Evolutionary conservation across 2,329 filamentous ascomycete genomes (phyloP).

Genomic region (Sarocladium brachiariae): DNA sequence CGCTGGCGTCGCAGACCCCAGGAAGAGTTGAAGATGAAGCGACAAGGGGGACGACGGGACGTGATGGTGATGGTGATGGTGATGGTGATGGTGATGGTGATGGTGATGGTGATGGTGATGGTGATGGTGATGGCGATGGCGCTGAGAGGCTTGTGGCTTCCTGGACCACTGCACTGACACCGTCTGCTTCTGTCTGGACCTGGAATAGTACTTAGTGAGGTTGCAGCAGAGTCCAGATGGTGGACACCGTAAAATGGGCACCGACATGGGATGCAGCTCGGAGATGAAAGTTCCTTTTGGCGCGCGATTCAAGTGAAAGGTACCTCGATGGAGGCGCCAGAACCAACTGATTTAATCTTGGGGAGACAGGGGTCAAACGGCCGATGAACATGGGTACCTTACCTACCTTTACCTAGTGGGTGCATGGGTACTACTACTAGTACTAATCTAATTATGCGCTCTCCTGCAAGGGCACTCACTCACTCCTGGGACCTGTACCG

Average conservation of each 20-base stretch:
- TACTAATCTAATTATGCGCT: too few species aligned
- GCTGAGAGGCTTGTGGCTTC: not conserved
- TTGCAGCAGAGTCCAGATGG: conserved; percentile 5
- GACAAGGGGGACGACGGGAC: conserved; percentile 2
- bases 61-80: not conserved
- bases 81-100: too few species aligned
- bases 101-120: too few species aligned
- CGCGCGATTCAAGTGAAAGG: not conserved
- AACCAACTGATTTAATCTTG: conserved; percentile 4
- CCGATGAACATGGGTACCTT: conserved; percentile 8
- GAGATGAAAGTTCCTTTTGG: not conserved
- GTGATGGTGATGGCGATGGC: too few species aligned
- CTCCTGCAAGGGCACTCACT: conserved; percentile 5
- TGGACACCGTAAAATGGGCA: conserved; percentile 6
- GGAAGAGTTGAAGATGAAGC: conserved; percentile 1
- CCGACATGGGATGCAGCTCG: not conserved
- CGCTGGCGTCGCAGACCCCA: not conserved
- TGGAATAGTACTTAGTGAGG: too few species aligned
- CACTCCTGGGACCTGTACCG: too few species aligned
- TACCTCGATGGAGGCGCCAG: not conserved
- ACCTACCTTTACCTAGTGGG: too few species aligned
- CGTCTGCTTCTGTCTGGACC: too few species aligned
- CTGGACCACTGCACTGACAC: too few species aligned
- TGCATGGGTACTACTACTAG: conserved; percentile 7
- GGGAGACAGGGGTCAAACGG: conserved; percentile 5